Conservation (phyloP, 108 stramenopile genomes). For the Stephanodiscus triporus region DNA sequence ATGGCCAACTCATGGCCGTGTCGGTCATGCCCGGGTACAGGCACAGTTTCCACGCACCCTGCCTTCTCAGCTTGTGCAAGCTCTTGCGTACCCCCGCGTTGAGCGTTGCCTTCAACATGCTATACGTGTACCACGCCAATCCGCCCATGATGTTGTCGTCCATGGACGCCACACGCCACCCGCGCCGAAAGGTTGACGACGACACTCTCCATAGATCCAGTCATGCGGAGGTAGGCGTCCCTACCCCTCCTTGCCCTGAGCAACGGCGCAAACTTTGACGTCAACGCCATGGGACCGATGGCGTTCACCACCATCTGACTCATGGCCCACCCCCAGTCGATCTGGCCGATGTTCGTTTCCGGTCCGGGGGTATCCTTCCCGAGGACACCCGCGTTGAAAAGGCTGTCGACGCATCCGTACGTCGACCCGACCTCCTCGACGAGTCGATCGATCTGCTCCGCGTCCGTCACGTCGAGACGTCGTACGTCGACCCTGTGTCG, state of each 20-base stretch:
- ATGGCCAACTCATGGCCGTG: constrained; percentile 70
- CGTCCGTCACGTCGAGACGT: constrained; percentile 36
- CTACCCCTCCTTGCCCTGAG: constrained; percentile 44
- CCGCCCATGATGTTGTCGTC: constrained; percentile 68
- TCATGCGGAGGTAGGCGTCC: constrained; percentile 27
- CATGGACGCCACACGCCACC: constrained; percentile 72
- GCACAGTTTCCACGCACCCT: constrained; percentile 52
- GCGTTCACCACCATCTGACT: constrained; percentile 57
- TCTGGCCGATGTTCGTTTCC: constrained; percentile 48
- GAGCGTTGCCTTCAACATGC: constrained; percentile 73
- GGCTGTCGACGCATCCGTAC: constrained; percentile 41
- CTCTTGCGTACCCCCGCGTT: constrained; percentile 57
- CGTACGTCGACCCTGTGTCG: constrained; percentile 27
- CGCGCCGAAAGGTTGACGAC: constrained; percentile 69
- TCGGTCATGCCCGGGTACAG: constrained; percentile 81
- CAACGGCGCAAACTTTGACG: constrained; percentile 37
- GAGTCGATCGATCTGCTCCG: constrained; percentile 29
- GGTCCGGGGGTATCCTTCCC: constrained; percentile 47
- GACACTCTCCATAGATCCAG: constrained; percentile 39
- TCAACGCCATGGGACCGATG: constrained; percentile 55
- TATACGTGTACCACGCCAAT: constrained; percentile 77
- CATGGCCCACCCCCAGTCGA: constrained; percentile 56
- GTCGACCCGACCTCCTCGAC: constrained; percentile 7
- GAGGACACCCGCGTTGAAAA: constrained; percentile 56
- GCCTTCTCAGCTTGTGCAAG: constrained; percentile 59